These are phyloP conservation scores for Bisporella sp. DNA, from an alignment of 2,329 filamentous ascomycete genomes.

Conservation along the genomic window DNA sequence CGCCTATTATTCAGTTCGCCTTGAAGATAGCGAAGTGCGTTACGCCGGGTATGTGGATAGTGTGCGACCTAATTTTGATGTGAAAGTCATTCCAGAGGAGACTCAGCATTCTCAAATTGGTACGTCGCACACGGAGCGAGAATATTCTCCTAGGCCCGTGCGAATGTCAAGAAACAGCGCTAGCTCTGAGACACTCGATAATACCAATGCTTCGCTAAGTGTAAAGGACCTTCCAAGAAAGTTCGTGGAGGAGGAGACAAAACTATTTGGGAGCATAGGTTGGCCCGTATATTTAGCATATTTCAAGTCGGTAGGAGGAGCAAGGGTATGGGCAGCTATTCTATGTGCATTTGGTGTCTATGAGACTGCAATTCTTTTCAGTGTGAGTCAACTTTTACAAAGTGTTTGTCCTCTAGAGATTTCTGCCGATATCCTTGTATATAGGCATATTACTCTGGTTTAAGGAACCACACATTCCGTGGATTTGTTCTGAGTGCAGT, in stretches of 20 bases:
- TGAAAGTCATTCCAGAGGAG: slow-evolving; percentile 29
- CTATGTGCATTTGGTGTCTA: slow-evolving; percentile 42
- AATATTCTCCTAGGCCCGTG: too few species aligned
- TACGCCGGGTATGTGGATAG: slow-evolving; percentile 60
- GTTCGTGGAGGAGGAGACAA: slow-evolving; percentile 59
- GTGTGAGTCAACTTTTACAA: slow-evolving; percentile 19
- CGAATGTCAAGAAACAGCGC: too few species aligned
- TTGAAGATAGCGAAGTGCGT: slow-evolving; percentile 60
- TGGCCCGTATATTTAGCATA: slow-evolving; percentile 58
- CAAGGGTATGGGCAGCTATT: slow-evolving; percentile 49
- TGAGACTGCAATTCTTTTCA: slow-evolving; percentile 1
- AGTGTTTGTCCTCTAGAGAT: slow-evolving; percentile 56
- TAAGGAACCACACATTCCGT: not conserved
- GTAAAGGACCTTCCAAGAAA: slow-evolving; percentile 3
- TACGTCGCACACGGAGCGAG: too few species aligned
- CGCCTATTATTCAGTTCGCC: slow-evolving; percentile 67
- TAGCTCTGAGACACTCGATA: too few species aligned
- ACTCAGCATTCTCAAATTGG: too few species aligned
- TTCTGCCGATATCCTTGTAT: slow-evolving; percentile 44
- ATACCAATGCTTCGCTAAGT: too few species aligned
- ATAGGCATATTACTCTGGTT: not conserved
- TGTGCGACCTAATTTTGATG: slow-evolving; percentile 46
- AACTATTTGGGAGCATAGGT: slow-evolving; percentile 62
- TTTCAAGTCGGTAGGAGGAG: slow-evolving; percentile 56
- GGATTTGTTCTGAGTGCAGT: not conserved